Percentiles rank a stretch among this genome's conserved stretches.
These are phyloP conservation scores for Coelastrella sp. DNA, from an alignment of 139 green algal genomes.

Conservation along the genomic window DNA sequence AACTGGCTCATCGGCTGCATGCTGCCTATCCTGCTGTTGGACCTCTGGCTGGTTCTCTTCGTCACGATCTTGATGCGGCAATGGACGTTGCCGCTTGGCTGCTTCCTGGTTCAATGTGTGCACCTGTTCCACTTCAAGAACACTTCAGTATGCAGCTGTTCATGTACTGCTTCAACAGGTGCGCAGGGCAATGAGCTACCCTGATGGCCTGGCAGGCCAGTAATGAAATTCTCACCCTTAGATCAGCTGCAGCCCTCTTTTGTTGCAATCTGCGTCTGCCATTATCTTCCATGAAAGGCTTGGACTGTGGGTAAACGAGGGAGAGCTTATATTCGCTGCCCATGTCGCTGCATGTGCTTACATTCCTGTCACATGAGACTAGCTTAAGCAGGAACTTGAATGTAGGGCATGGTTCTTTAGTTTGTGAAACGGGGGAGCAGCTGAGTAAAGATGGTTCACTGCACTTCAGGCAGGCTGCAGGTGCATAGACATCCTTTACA, in stretches of 20 bases:
- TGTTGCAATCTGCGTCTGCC: constrained; percentile 23
- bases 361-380: not conserved
- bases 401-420: not conserved
- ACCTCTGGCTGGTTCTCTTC: not conserved
- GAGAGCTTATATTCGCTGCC: constrained; percentile 3
- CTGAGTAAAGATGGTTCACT: too few relatives aligned
- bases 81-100: constrained; percentile 21
- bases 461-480: too few relatives aligned
- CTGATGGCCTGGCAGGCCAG: not conserved
- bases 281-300: constrained; percentile 45
- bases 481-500: too few relatives aligned
- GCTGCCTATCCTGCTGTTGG: not conserved
- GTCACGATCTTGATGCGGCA: not conserved
- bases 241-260: not conserved
- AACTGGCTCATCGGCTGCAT: not conserved
- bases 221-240: not conserved
- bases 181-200: not conserved
- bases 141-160: not conserved
- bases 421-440: too few relatives aligned
- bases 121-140: not conserved
- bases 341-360: not conserved
- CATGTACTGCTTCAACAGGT: not conserved
- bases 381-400: not conserved
- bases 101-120: constrained; percentile 9
- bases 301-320: not conserved